These are phyloP conservation scores for Phytopythium delawarense DNA, from an alignment of 352 stramenopile species.

Conservation along the genomic window DNA sequence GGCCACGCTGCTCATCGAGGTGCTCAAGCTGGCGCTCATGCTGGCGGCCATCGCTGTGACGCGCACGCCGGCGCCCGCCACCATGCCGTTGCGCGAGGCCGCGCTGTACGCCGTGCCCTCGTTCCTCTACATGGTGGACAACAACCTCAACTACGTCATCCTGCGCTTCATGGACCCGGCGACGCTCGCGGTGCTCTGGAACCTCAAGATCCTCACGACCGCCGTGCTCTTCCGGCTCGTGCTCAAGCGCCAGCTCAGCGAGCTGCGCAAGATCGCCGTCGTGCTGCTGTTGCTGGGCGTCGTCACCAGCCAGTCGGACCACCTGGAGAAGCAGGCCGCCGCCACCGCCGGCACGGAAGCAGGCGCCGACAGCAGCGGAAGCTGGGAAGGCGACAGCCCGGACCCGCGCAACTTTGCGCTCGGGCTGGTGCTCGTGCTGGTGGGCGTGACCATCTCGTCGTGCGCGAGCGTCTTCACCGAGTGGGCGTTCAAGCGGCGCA, in stretches of 20 bases:
- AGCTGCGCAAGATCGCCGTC: constrained; percentile 76
- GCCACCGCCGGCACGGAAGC: constrained; percentile 7
- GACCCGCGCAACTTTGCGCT: constrained; percentile 31
- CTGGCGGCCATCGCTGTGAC: constrained; percentile 36
- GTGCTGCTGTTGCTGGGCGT: constrained; percentile 71
- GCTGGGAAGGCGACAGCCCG: constrained; percentile 13
- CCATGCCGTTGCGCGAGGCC: constrained; percentile 46
- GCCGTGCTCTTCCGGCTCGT: constrained; percentile 82
- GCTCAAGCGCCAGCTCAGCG: constrained; percentile 61
- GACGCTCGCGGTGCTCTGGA: constrained; percentile 85
- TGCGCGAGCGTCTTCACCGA: constrained; percentile 84
- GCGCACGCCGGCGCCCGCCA: constrained; percentile 29
- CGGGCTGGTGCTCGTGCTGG: constrained; percentile 62
- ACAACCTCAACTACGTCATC: constrained; percentile 89
- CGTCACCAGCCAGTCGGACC: constrained; percentile 76
- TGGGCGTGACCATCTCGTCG: constrained; percentile 72
- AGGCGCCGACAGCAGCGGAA: constrained; percentile 7
- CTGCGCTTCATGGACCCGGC: constrained; percentile 81
- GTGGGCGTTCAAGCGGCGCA: constrained; percentile 82
- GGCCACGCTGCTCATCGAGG: constrained; percentile 82
- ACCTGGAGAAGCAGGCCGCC: constrained; percentile 35
- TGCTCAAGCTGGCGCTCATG: constrained; percentile 68
- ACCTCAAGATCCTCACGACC: constrained; percentile 86
- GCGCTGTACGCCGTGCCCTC: constrained; percentile 79
- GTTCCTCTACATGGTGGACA: constrained; percentile 86